phyloP scores from a whole-genome alignment of 305 asterid species.

The Fraxinus floribunda region DNA sequence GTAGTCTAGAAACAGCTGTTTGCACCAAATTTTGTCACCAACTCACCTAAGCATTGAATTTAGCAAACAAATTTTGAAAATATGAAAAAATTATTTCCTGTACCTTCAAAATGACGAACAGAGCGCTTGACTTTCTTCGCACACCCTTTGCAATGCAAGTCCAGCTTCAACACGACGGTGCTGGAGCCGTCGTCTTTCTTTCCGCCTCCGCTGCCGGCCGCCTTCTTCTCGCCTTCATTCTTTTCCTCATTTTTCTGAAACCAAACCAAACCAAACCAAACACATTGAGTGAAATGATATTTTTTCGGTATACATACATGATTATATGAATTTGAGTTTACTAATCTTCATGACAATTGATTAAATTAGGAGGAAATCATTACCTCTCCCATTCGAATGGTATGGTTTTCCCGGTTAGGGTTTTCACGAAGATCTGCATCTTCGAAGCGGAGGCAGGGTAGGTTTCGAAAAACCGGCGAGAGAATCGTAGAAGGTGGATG shows the following conservation, averaged over 20 bases:
- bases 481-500: too few species aligned
- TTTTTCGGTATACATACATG: not conserved
- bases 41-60: not conserved
- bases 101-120: slow-evolving; percentile 60
- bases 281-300: not conserved
- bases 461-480: too few species aligned
- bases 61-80: not conserved
- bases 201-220: slow-evolving; percentile 36
- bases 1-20: slow-evolving; percentile 68
- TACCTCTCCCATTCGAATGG: slow-evolving; percentile 62
- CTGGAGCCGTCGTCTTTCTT: slow-evolving; percentile 37
- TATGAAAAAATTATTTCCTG: not conserved
- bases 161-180: slow-evolving; percentile 63
- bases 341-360: not conserved
- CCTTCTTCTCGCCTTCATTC: slow-evolving; percentile 47
- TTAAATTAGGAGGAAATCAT: not conserved
- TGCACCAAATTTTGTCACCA: slow-evolving; percentile 34
- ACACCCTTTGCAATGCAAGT: slow-evolving; percentile 93
- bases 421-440: too few species aligned
- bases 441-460: too few species aligned
- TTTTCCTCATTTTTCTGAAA: slow-evolving; percentile 45
- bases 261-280: not conserved
- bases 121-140: slow-evolving; percentile 84
- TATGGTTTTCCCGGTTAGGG: too few species aligned
- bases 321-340: not conserved